These are phyloP conservation scores for Xylaria sp. DNA, from an alignment of 2,329 filamentous ascomycete genomes.

Conservation along the genomic window DNA sequence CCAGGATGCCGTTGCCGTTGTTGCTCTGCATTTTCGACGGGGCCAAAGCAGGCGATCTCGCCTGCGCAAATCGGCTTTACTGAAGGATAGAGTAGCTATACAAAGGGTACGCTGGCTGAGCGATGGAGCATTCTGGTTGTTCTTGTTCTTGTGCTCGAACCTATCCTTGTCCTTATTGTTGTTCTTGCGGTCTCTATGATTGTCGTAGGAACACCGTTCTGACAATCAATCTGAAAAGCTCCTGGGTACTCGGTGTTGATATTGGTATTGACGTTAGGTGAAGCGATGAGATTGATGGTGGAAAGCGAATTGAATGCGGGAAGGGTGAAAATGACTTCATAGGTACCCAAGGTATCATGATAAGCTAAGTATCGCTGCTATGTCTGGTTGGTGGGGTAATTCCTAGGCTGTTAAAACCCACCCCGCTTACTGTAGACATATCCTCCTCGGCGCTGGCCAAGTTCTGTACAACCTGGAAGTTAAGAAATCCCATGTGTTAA, in stretches of 20 bases:
- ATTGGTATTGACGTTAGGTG: not conserved
- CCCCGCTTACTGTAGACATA: slow-evolving; percentile 5
- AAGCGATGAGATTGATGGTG: not conserved
- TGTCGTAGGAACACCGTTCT: not conserved
- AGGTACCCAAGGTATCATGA: not conserved
- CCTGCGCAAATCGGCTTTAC: not conserved
- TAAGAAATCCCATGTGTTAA: no score
- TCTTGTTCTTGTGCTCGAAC: not conserved
- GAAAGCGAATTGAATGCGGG: not conserved
- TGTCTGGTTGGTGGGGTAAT: slow-evolving; percentile 24
- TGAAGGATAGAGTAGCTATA: slow-evolving; percentile 5
- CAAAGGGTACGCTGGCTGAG: not conserved
- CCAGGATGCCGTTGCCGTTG: slow-evolving; percentile 73
- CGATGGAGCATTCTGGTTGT: slow-evolving; percentile 23
- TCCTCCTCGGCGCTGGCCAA: not conserved
- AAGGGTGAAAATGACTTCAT: slow-evolving; percentile 22
- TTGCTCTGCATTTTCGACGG: slow-evolving; percentile 60
- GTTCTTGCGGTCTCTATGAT: not conserved
- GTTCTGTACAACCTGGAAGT: not conserved
- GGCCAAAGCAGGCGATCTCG: slow-evolving; percentile 1
- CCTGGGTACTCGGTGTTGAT: not conserved
- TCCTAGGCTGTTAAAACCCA: not conserved
- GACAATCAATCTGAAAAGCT: not conserved
- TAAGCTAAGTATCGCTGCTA: not conserved
- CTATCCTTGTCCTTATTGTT: not conserved